Percentiles rank a stretch among this genome's conserved stretches.
phyloP scores from a whole-genome alignment of 163 green algal genomes.

The Chlamydomonas reinhardtii region DNA sequence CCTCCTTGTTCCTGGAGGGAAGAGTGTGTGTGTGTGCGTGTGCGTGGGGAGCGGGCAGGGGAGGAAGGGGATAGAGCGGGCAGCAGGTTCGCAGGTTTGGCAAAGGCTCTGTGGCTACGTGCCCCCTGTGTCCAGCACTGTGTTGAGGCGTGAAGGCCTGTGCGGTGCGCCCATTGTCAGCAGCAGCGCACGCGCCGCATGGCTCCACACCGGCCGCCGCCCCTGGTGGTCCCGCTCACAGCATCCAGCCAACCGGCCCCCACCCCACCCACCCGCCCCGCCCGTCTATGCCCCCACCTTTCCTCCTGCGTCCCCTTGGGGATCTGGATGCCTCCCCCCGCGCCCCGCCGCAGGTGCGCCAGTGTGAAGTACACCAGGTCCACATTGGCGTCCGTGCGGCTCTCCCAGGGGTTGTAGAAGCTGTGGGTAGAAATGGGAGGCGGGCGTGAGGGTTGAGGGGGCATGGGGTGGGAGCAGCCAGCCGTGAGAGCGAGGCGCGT shows the following conservation, averaged over 20 bases:
- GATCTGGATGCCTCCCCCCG: constrained; percentile 53
- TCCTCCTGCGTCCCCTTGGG: constrained; percentile 64
- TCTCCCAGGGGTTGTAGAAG: constrained; percentile 63
- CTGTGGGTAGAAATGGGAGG: constrained; percentile 13
- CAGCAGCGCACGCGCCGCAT: too few species aligned
- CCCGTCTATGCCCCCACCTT: constrained; percentile 37
- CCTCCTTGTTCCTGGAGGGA: constrained; percentile 55
- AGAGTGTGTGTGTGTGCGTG: too few species aligned
- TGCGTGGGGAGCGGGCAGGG: too few species aligned
- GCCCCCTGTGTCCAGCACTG: too few species aligned
- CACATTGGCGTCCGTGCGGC: constrained; percentile 62
- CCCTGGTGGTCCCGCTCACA: too few species aligned
- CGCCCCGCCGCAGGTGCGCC: constrained; percentile 56
- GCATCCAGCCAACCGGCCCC: too few species aligned
- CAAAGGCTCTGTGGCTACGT: too few species aligned
- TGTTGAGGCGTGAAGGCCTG: too few species aligned
- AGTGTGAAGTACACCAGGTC: constrained; percentile 77
- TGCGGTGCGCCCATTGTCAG: too few species aligned
- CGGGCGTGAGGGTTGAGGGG: background rate
- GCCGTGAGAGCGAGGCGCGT: background rate
- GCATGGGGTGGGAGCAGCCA: background rate
- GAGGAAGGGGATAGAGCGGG: background rate
- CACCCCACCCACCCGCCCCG: too few species aligned
- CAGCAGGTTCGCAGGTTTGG: background rate
- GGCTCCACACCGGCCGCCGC: too few species aligned